These are phyloP conservation scores for Tetraselmis chui DNA, from an alignment of 139 green algal species.

Conservation along the genomic window DNA sequence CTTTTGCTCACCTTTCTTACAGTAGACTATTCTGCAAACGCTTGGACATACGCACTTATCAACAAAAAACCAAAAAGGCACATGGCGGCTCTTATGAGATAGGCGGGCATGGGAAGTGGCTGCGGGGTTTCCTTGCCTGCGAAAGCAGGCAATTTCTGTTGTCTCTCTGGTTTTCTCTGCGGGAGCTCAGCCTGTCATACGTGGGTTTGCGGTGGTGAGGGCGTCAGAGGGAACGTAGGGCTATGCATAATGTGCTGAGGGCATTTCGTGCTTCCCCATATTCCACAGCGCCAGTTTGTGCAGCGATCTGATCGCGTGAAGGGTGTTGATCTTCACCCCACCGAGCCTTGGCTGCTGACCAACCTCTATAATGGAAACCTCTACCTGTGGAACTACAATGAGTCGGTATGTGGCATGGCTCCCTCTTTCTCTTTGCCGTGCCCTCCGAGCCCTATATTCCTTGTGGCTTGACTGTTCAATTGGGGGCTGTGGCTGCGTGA, in stretches of 20 bases:
- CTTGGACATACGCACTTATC: no score
- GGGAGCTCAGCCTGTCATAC: background rate
- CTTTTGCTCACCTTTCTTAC: conserved; percentile 8
- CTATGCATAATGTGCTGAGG: background rate
- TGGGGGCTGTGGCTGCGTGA: background rate
- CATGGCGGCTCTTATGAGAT: background rate
- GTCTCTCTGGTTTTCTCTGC: no score
- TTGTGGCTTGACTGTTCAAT: no score
- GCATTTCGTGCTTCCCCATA: background rate
- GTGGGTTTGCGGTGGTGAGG: background rate
- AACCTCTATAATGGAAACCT: conserved; percentile 97
- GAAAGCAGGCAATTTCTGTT: no score
- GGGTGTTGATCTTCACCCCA: conserved; percentile 95
- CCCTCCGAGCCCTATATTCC: background rate
- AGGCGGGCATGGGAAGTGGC: background rate
- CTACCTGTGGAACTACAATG: conserved; percentile 94
- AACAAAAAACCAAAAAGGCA: background rate
- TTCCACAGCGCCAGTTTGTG: conserved; percentile 74
- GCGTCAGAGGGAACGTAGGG: background rate
- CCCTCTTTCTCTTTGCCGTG: background rate
- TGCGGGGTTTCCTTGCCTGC: background rate
- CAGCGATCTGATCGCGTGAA: conserved; percentile 97
- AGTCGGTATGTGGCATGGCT: conserved; percentile 23
- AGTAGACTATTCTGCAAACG: background rate
- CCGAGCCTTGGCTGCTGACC: conserved; percentile 92